Base-by-base conservation (phyloP, 805 yeast genomes). In the Metschnikowia proteae region DNA sequence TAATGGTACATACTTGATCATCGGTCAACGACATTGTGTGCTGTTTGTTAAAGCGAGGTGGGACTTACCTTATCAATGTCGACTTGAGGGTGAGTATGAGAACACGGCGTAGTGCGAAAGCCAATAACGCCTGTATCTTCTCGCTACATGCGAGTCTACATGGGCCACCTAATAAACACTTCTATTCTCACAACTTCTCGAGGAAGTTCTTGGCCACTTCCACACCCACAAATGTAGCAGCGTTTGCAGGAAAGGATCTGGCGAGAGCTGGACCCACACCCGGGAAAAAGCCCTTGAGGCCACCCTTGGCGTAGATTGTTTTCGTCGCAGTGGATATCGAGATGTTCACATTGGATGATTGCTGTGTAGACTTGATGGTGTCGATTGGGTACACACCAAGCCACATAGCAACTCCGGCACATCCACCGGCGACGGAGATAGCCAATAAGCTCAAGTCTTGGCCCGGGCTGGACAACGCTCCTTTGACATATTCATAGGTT, bases 391-490 rank as follows among this genome's bases (percentile, higher is more conserved):
- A 92, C 17, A 92, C 94, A 23, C 86, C 88, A 29, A 85, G 69
- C 99, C 99, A 92, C 99, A 92, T 92, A 8, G 96, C 82, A 52
- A 92, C 88, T 62, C 99, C 99, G 1, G 97, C 96, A 62, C 82
- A 78, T 23, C 98, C 99, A 66, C 99, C 99, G 32, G 97, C 96
- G 38, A 86, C 74, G 56, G 88, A 81, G 51, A 94, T 81, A 30
- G 94, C 90, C 25, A 78, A 68, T 38, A 92, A 71, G 5, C 91
- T 84, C 61, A 89, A 62, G 43, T 79, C 74, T 48, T 78, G 72
- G 32, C 80, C 81, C 23, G 81, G 80, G 11, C 67, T 66, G 9
- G 89, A 75, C 56, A 86, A 74, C 50, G 64, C 68, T 48, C 79
- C 75, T 69, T 94, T 94, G 52, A 88, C 70, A 53, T 78, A 76